A percentile compares a stretch with the other conserved stretches of the same genome.
These are phyloP conservation scores for Wallacemonas sp. DNA, from an alignment of 208 protist genomes.

Conservation along the genomic window DNA sequence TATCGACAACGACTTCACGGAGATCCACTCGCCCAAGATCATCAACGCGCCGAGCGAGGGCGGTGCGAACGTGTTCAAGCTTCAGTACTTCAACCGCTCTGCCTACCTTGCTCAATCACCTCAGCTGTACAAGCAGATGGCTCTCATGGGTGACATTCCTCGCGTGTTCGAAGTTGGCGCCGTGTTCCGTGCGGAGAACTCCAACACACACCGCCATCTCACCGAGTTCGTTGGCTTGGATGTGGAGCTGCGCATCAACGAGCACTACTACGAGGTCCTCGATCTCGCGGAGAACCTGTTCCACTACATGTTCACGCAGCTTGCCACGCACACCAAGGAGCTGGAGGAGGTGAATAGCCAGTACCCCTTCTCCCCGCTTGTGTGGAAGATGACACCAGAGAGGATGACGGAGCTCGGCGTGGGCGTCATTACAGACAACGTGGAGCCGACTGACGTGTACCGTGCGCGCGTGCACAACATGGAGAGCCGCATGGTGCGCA, in stretches of 20 bases:
- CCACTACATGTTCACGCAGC: constrained; percentile 95
- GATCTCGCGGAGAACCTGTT: constrained; percentile 97
- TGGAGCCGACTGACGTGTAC: constrained; percentile 79
- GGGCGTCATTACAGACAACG: constrained; percentile 72
- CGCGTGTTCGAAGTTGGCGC: constrained; percentile 96
- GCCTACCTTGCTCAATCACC: constrained; percentile 99
- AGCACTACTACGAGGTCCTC: constrained; percentile 99
- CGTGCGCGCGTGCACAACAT: constrained; percentile 77
- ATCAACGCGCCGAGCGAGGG: constrained; percentile 97
- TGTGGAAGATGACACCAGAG: constrained; percentile 83
- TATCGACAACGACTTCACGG: constrained; percentile 92
- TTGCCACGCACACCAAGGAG: constrained; percentile 75
- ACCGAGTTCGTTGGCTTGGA: constrained; percentile 99
- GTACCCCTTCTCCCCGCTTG: constrained; percentile 93
- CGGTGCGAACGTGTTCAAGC: constrained; percentile 93
- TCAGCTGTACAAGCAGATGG: constrained; percentile 99
- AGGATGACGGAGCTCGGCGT: constrained; percentile 83
- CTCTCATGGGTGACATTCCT: constrained; percentile 95
- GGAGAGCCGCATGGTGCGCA: constrained; percentile 81
- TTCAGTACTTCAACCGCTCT: constrained; percentile 90
- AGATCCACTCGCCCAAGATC: constrained; percentile 99
- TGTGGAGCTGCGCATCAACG: constrained; percentile 99
- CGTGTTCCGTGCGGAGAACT: constrained; percentile 99
- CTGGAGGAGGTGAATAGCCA: constrained; percentile 88
- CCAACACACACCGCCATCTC: constrained; percentile 99